These are phyloP conservation scores for Lithospermum erythrorhizon DNA, from an alignment of 257 asterid species.

Conservation along the genomic window DNA sequence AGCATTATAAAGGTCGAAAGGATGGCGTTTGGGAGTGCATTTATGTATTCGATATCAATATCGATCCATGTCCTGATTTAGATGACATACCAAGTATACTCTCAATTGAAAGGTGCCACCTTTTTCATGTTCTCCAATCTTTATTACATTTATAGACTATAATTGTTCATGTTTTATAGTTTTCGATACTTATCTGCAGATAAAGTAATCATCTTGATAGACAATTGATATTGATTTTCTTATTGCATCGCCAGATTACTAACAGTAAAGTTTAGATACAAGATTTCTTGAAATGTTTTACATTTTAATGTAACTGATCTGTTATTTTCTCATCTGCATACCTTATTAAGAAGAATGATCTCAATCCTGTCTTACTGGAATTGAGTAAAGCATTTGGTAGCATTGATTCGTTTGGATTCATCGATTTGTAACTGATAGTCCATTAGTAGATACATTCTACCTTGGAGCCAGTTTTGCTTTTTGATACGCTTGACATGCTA, in stretches of 20 bases:
- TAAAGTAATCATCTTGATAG: background rate
- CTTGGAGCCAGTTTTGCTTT: background rate
- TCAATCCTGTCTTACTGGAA: too few species aligned
- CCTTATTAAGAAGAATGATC: background rate
- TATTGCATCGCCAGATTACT: background rate
- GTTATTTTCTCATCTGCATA: background rate
- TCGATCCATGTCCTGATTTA: background rate
- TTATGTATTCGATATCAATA: slow-evolving; percentile 12
- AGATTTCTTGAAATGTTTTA: background rate
- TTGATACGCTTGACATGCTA: background rate
- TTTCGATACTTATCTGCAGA: background rate
- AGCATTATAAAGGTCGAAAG: slow-evolving; percentile 5
- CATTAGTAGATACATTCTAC: background rate
- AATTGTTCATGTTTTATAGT: background rate
- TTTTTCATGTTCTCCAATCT: background rate
- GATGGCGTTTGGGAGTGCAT: slow-evolving; percentile 30
- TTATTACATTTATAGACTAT: background rate
- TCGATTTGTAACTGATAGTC: background rate
- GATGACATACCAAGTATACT: slow-evolving; percentile 13
- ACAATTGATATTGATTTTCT: background rate
- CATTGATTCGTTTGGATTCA: background rate
- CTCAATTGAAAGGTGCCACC: slow-evolving; percentile 12
- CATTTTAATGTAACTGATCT: background rate
- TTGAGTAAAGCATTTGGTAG: background rate
- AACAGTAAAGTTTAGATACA: background rate